A percentile compares a stretch with the other conserved stretches of the same genome.
These are phyloP conservation scores for Albizia julibrissin DNA, from an alignment of 306 rosid species.

Conservation along the genomic window DNA sequence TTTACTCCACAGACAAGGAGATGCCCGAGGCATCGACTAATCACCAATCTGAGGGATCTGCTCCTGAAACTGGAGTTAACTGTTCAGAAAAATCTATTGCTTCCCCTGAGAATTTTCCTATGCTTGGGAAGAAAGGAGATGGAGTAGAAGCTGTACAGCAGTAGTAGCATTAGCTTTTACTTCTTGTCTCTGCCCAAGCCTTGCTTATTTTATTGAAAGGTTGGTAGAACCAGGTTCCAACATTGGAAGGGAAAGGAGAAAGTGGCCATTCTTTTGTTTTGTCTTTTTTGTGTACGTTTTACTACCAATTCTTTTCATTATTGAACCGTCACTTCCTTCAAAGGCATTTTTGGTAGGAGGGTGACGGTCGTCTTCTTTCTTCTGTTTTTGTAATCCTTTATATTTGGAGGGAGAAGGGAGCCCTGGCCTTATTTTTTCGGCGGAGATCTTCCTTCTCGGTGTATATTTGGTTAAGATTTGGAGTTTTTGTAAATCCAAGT, in stretches of 20 bases:
- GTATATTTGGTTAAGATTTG: constrained; percentile 45
- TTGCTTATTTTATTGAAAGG: constrained; percentile 48
- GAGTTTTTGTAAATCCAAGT: constrained; percentile 59
- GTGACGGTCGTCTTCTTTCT: constrained; percentile 20
- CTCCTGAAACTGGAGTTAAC: constrained; percentile 2
- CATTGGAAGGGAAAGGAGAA: constrained; percentile 32
- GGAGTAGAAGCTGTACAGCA: constrained; percentile 33
- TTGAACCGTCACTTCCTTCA: constrained; percentile 38
- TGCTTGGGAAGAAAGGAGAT: constrained; percentile 33
- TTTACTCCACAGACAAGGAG: constrained; percentile 28
- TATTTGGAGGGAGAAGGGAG: constrained; percentile 50
- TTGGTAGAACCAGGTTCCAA: constrained; percentile 37
- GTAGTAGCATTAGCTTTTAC: constrained; percentile 37
- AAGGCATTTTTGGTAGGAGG: constrained; percentile 32
- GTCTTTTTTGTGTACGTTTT: constrained; percentile 35
- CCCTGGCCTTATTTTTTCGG: constrained; percentile 47
- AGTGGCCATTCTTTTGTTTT: constrained; percentile 39
- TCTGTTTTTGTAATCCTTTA: not conserved
- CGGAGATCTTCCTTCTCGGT: constrained; percentile 44
- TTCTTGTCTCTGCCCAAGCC: constrained; percentile 44
- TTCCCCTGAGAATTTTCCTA: not conserved
- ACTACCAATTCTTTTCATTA: constrained; percentile 47
- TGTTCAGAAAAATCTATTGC: not conserved
- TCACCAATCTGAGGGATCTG: constrained; percentile 16
- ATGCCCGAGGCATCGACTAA: constrained; percentile 19